A percentile compares a stretch with the other conserved stretches of the same genome.
These are phyloP conservation scores for Trichoderma gamsii DNA, from an alignment of 495 filamentous ascomycete species.

Conservation along the genomic window DNA sequence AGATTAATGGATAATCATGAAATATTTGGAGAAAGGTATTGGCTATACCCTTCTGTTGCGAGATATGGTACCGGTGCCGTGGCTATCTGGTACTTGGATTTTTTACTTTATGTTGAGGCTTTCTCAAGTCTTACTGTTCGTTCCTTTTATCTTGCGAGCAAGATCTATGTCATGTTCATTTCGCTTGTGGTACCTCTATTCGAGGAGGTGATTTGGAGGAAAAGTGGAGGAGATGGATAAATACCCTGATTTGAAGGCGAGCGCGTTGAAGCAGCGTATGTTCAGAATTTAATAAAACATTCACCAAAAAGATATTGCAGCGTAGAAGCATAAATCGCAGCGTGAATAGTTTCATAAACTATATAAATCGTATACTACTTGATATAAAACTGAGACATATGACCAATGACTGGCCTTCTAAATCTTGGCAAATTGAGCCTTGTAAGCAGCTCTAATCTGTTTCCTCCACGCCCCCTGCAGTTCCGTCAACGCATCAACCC, in stretches of 20 bases:
- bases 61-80: neutral
- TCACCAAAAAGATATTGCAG: neutral
- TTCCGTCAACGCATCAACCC: neutral
- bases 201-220: neutral
- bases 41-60: neutral
- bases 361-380: too few species aligned
- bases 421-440: constrained; percentile 9
- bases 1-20: too few species aligned
- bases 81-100: neutral
- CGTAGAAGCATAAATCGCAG: too few species aligned
- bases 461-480: neutral
- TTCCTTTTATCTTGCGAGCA: neutral
- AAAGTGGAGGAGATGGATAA: neutral
- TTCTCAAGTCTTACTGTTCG: neutral
- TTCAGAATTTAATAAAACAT: neutral
- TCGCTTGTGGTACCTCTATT: neutral
- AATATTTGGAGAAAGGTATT: neutral
- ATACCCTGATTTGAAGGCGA: neutral
- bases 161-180: neutral
- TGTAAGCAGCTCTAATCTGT: constrained; percentile 3
- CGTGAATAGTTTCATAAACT: too few species aligned
- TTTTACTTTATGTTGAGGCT: neutral
- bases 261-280: neutral
- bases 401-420: neutral
- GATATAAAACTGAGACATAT: too few species aligned